Conservation (phyloP, 345 rosid species). For the Raphanus raphanistrum region DNA sequence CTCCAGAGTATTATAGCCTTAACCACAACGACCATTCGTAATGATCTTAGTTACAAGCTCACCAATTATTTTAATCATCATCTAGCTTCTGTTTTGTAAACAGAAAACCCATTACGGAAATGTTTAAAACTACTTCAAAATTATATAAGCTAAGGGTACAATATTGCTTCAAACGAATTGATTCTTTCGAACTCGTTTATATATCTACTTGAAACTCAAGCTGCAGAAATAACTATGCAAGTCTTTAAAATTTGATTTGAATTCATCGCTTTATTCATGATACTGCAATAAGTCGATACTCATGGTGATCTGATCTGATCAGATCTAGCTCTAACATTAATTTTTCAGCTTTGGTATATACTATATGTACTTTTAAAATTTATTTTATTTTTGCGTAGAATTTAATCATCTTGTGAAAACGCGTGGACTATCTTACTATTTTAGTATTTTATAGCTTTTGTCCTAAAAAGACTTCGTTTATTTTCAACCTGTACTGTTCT, state of each 20-base stretch:
- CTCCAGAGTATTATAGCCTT: background rate
- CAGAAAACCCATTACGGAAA: background rate
- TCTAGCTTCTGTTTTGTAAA: background rate
- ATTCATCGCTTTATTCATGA: background rate
- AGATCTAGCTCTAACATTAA: background rate
- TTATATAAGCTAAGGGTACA: background rate
- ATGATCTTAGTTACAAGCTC: background rate
- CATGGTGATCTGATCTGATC: background rate
- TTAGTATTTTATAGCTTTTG: background rate
- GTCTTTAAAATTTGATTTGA: background rate
- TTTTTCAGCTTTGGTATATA: background rate
- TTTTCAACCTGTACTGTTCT: slow-evolving; percentile 25
- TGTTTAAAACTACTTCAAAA: background rate
- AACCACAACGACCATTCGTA: background rate
- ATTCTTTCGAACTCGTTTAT: background rate
- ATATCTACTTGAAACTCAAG: background rate
- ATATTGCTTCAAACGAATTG: background rate
- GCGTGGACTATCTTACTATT: slow-evolving; percentile 23
- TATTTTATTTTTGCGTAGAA: background rate
- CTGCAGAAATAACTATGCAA: background rate
- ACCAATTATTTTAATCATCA: background rate
- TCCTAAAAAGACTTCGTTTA: slow-evolving; percentile 14
- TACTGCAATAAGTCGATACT: background rate
- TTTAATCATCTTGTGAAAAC: slow-evolving; percentile 17
- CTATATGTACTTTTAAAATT: background rate